phyloP scores from a whole-genome alignment of 805 yeast genomes.

The Barnettozyma sp. region DNA sequence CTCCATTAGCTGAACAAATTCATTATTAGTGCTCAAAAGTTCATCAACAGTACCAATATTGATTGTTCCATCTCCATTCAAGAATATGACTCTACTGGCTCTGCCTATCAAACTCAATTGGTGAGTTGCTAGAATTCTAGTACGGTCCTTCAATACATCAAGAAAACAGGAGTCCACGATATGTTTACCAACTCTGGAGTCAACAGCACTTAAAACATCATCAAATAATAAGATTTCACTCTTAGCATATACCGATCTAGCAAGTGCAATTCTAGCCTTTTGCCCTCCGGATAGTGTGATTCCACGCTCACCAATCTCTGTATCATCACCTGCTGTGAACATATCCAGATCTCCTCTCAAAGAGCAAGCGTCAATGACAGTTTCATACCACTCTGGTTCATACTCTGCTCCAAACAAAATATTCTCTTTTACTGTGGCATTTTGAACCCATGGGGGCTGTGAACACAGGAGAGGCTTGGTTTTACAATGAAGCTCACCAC shows the following conservation, averaged over 20 bases:
- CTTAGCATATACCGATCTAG: constrained; percentile 62
- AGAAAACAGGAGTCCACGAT: constrained; percentile 54
- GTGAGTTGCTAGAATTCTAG: constrained; percentile 71
- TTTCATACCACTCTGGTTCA: constrained; percentile 43
- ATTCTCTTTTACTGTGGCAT: constrained; percentile 62
- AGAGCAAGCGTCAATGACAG: constrained; percentile 53
- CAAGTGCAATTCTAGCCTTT: constrained; percentile 64
- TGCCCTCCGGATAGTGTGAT: constrained; percentile 76
- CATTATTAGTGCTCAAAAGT: constrained; percentile 33
- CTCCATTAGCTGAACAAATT: constrained; percentile 43
- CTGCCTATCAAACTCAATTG: constrained; percentile 56
- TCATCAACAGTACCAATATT: constrained; percentile 51
- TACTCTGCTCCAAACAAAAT: constrained; percentile 50
- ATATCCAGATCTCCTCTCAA: constrained; percentile 49
- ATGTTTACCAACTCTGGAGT: constrained; percentile 68
- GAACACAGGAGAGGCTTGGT: constrained; percentile 45
- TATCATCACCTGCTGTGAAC: constrained; percentile 59
- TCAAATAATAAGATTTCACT: constrained; percentile 59
- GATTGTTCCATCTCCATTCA: constrained; percentile 55
- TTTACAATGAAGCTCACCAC: constrained; percentile 43
- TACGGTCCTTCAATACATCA: constrained; percentile 44
- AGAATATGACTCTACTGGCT: constrained; percentile 58
- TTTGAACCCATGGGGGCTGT: constrained; percentile 73
- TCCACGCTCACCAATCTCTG: constrained; percentile 74
- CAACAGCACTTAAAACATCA: constrained; percentile 72